Base-by-base conservation (phyloP, 352 stramenopile genomes). In the Plasmopara muralis region DNA sequence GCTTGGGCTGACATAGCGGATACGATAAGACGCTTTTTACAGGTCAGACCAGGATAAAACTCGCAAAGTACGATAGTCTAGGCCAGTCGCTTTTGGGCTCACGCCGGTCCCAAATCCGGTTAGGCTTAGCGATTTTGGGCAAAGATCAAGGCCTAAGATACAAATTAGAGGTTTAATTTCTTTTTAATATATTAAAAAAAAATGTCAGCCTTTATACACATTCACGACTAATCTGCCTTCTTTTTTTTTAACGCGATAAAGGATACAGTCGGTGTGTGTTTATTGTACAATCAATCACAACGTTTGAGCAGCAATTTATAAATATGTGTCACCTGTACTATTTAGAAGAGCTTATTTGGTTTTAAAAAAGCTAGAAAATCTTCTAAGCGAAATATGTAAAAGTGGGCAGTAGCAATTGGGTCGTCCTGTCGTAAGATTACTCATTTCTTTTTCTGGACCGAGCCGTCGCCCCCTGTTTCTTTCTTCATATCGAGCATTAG, bases 401-500 rank as follows among this genome's bases (percentile, higher is more conserved):
- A 44, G n/a, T 13, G 20, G 28, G 25, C 15, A 15, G 43, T 47
- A 47, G 20, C 28, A 10, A 37, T 47, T 47, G 43, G 43, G 43
- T 47, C 43, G 43, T 47, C 35, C 43, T 5, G 15, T 47, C 43
- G 43, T 47, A 37, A 47, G 40, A 33, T 38, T 47, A 47, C 43
- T 37, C 42, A 35, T 47, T 47, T 47, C 28, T 38, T 47, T 47
- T 38, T 47, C 43, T 47, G 43, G 46, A 29, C 35, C 62, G 62
- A 66, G 52, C 39, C 62, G 61, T 64, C 58, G 60, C 61, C 53
- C 55, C 56, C 59, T 68, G 43, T 62, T 71, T 71, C 63, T 71
- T 68, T 71, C 59, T 57, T 71, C 49, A 46, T 43, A 55, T 51
- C 57, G 50, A 69, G 52, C 57, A 70, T 61, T 52, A 67, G 53